Evolutionary conservation across 768 basidiomycete species (phyloP).

Genomic region (Suillus clintonianus): DNA sequence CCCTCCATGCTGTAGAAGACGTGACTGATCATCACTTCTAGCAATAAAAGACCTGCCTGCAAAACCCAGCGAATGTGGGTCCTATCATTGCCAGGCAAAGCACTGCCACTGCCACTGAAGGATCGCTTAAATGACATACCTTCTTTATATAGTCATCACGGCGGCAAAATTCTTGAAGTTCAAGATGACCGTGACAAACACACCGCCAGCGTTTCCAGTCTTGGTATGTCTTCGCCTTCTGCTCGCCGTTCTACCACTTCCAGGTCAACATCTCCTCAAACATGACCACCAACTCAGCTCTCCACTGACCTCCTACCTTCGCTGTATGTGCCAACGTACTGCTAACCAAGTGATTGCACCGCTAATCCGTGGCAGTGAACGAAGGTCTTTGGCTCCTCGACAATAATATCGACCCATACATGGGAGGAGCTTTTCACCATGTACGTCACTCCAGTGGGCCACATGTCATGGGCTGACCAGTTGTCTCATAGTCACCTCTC

Average conservation of each 20-base stretch:
- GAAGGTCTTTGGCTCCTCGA: constrained; percentile 86
- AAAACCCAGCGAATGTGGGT: no score
- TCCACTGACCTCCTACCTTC: constrained; percentile 76
- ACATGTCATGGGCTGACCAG: no score
- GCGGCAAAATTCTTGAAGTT: no score
- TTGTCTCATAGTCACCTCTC: no score
- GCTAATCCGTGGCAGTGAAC: constrained; percentile 56
- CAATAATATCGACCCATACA: constrained; percentile 83
- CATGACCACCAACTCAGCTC: constrained; percentile 80
- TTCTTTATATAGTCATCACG: not conserved
- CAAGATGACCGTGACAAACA: no score
- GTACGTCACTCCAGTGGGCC: no score
- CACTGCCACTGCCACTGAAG: not conserved
- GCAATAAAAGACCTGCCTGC: no score
- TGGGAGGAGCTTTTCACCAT: no score
- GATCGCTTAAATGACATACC: no score
- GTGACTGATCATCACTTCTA: no score
- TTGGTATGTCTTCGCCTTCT: constrained; percentile 52
- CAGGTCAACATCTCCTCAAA: constrained; percentile 45
- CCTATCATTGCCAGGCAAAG: no score
- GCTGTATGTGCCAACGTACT: constrained; percentile 53
- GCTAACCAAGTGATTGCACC: not conserved
- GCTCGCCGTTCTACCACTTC: constrained; percentile 55
- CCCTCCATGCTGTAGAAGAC: not conserved
- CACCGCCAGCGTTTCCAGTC: constrained; percentile 40